Evolutionary conservation across 2,329 filamentous ascomycete species (phyloP), one percentile per base, ranked within the genome.

Genomic region (Corinectria fuckeliana): DNA sequence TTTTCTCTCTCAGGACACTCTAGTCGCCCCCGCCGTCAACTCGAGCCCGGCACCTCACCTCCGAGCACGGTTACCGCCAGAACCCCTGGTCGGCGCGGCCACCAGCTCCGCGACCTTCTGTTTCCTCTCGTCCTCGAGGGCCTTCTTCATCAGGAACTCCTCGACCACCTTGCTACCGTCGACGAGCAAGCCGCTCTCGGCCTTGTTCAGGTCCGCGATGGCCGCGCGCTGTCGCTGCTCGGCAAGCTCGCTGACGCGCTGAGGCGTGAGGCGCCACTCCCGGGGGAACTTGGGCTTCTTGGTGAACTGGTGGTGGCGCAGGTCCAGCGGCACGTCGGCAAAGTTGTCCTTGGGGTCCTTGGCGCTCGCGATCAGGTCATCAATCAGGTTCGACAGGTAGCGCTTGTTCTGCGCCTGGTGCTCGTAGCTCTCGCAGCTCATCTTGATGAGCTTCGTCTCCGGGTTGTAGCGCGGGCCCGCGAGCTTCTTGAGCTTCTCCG

Each of bases 341-440:
- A 98, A 97, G 10, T 85, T 91, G 68, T 99, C 94, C 34, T 80
- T 85, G 21, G 84, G 81, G 72, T 97, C 89, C 81, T 88, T 91
- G 58, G 93, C 92, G 72, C 92, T 88, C 6, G 80, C 81, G 59
- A 99, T 79, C 65, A 99, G 79, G 49, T 82, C 85, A 63, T 89
- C 82, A 49, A 98, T 85, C 48, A 92, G 77, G 69, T 96, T 92
- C 52, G 88, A 90, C 20, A 99, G 83, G 75, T 95, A 95, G n/a
- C 92, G 88, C 83, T 98, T 99, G 81, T 99, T 99, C 80, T 98
- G 93, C 16, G 93, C 92, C 73, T 92, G 90, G 55, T 93, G 91
- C 73, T 92, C 88, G 75, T 91, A 96, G 73, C 89, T 88, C 77
- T 98, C 95, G 79, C 91, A 91, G 73, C 91, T 93, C 85, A 99